Conservation (phyloP, 2,329 filamentous ascomycete species). For the Aspergillus calidoustus region DNA sequence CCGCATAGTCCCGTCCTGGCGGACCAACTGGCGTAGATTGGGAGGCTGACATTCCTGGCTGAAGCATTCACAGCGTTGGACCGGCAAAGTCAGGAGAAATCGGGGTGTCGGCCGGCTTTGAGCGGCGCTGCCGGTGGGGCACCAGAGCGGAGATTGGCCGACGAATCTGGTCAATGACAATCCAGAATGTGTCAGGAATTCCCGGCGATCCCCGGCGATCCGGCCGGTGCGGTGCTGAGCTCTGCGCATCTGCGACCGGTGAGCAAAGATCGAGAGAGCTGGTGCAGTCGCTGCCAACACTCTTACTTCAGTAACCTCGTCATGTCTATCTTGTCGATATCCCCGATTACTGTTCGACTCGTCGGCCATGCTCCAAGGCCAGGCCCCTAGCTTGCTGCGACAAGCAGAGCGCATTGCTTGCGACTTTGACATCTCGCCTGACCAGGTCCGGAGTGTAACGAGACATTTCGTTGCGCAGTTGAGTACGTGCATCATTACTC, state of each 20-base stretch:
- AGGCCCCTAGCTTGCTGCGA: slow-evolving; percentile 17
- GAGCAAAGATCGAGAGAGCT: too few relatives aligned
- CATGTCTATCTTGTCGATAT: background rate
- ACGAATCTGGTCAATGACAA: too few relatives aligned
- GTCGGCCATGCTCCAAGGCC: slow-evolving; percentile 6
- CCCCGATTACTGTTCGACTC: background rate
- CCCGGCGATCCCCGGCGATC: background rate
- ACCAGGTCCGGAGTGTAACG: slow-evolving; percentile 16
- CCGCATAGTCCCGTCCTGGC: background rate
- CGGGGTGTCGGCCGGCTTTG: slow-evolving; percentile 2
- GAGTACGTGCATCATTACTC: slow-evolving; percentile 10
- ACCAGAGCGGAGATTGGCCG: background rate
- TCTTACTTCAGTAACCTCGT: background rate
- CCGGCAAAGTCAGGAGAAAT: slow-evolving; percentile 3
- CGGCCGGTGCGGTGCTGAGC: background rate
- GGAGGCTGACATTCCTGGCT: background rate
- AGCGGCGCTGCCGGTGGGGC: background rate
- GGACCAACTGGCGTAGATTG: background rate
- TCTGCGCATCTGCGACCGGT: too few relatives aligned
- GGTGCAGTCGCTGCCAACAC: background rate
- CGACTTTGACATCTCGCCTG: slow-evolving; percentile 15
- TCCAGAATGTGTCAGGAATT: too few relatives aligned
- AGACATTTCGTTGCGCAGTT: slow-evolving; percentile 19
- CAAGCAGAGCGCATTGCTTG: slow-evolving; percentile 21
- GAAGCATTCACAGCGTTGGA: background rate